phyloP scores from a whole-genome alignment of 352 stramenopile species.

The Phytophthora ohioensis region DNA sequence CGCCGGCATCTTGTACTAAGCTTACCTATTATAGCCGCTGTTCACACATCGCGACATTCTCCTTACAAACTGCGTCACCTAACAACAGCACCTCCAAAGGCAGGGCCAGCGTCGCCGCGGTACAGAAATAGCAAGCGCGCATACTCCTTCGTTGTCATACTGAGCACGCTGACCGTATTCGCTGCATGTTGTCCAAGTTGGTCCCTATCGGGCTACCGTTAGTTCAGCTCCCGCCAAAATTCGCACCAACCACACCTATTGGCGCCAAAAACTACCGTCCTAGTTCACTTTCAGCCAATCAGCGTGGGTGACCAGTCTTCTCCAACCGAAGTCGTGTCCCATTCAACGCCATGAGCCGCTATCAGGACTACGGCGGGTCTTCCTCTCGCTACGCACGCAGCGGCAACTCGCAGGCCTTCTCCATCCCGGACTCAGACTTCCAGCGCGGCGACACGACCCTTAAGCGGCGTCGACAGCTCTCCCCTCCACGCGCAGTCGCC shows the following conservation, averaged over 20 bases:
- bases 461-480: conserved; percentile 60
- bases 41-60: too few relatives aligned
- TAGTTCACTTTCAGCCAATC: conserved; percentile 17
- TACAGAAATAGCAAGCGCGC: too few relatives aligned
- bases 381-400: conserved; percentile 32
- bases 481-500: conserved; percentile 29
- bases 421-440: conserved; percentile 67
- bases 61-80: too few relatives aligned
- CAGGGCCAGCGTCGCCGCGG: too few relatives aligned
- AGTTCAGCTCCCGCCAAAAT: not conserved
- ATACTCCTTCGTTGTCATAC: too few relatives aligned
- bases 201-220: too few relatives aligned
- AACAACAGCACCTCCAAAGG: too few relatives aligned
- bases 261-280: conserved; percentile 11
- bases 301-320: not conserved
- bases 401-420: conserved; percentile 43
- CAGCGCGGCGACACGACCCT: conserved; percentile 56
- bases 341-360: conserved; percentile 26
- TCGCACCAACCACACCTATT: conserved; percentile 5
- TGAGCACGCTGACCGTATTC: too few relatives aligned
- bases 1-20: too few relatives aligned
- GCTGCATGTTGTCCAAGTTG: not conserved
- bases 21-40: too few relatives aligned
- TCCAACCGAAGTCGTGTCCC: conserved; percentile 18
- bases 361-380: conserved; percentile 31